Conservation (phyloP, 1,284 basidiomycete species). For the Sanghuangporus sanghuang region DNA sequence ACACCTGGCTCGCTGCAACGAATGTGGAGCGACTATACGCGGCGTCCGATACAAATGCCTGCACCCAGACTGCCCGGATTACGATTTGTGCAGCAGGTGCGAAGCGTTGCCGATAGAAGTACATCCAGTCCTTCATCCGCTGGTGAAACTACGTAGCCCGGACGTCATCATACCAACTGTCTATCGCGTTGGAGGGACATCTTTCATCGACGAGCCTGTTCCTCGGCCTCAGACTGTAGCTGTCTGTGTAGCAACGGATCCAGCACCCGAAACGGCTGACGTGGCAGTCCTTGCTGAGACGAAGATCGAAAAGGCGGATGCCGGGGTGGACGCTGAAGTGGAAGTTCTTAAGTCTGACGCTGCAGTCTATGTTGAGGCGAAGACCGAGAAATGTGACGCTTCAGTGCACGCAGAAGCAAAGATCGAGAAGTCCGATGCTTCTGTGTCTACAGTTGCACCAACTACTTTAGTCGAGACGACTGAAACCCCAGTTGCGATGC, state of each 20-base stretch:
- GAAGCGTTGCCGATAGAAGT: slow-evolving; percentile 76
- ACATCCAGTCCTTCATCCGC: slow-evolving; percentile 70
- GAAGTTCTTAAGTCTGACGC: slow-evolving; percentile 3
- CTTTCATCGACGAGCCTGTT: slow-evolving; percentile 18
- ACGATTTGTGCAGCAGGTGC: slow-evolving; percentile 78
- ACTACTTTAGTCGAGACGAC: neutral
- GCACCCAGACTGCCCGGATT: slow-evolving; percentile 77
- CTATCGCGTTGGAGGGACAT: slow-evolving; percentile 33
- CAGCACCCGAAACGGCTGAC: slow-evolving; percentile 10
- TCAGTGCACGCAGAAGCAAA: slow-evolving; percentile 1
- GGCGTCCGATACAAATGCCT: slow-evolving; percentile 82
- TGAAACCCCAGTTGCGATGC: neutral
- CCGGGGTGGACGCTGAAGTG: slow-evolving; percentile 3
- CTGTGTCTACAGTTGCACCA: slow-evolving; percentile 3
- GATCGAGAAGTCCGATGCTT: slow-evolving; percentile 2
- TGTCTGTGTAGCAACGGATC: slow-evolving; percentile 13
- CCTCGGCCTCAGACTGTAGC: neutral
- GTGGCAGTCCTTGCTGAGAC: slow-evolving; percentile 9
- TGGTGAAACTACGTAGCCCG: slow-evolving; percentile 70
- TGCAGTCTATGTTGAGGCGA: neutral
- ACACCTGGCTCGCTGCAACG: slow-evolving; percentile 53
- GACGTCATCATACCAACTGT: slow-evolving; percentile 50
- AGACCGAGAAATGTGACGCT: slow-evolving; percentile 4
- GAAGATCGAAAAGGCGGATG: slow-evolving; percentile 9
- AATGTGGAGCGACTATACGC: slow-evolving; percentile 50